phyloP scores from a whole-genome alignment of 108 stramenopile species.

The Pseudonitzschia multiseries region DNA sequence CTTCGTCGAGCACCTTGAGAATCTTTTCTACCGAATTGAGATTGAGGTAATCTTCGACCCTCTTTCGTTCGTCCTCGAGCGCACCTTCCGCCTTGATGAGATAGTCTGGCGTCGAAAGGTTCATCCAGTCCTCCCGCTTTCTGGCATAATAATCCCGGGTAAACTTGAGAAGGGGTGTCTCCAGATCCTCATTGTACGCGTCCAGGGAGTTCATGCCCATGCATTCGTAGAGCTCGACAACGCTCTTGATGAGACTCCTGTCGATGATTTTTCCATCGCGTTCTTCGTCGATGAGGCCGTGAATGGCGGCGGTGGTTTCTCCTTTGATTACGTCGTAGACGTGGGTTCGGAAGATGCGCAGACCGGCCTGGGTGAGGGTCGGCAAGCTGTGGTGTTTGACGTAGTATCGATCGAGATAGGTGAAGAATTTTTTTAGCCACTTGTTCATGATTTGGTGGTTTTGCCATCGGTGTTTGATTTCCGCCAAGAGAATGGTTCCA shows the following conservation, averaged over 20 bases:
- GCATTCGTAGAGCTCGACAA: conserved; percentile 94
- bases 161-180: conserved; percentile 82
- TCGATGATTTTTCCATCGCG: conserved; percentile 95
- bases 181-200: conserved; percentile 90
- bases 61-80: conserved; percentile 82
- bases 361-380: conserved; percentile 88
- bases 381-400: conserved; percentile 95
- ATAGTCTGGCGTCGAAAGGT: conserved; percentile 95
- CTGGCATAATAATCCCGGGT: conserved; percentile 93
- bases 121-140: conserved; percentile 97
- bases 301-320: conserved; percentile 86
- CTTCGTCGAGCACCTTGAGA: conserved; percentile 90
- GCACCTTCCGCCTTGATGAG: conserved; percentile 96
- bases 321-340: conserved; percentile 94
- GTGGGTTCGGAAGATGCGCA: conserved; percentile 89
- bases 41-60: conserved; percentile 95
- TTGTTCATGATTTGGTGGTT: conserved; percentile 99
- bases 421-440: conserved; percentile 99
- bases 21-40: conserved; percentile 87
- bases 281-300: conserved; percentile 92
- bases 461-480: conserved; percentile 92
- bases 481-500: conserved; percentile 85
- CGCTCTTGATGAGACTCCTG: conserved; percentile 89
- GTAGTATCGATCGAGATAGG: conserved; percentile 98
- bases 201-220: conserved; percentile 96